Conservation (phyloP, 441 rosid genomes). For the Viola pubescens region DNA sequence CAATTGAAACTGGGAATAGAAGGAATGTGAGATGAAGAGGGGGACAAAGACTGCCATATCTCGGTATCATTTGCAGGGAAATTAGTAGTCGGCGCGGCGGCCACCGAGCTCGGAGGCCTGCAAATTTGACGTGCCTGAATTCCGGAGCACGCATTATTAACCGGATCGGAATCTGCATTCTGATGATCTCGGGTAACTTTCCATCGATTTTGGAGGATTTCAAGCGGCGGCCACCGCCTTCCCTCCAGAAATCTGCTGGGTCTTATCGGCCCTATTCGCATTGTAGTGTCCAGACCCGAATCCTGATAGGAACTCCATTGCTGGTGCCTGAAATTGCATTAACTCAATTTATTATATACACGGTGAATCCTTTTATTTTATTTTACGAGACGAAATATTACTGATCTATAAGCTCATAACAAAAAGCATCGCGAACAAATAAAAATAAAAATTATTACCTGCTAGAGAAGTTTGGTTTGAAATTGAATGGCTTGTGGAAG, state of each 20-base stretch:
- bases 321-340: slow-evolving; percentile 13
- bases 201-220: slow-evolving; percentile 23
- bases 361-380: no score
- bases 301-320: slow-evolving; percentile 12
- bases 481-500: slow-evolving; percentile 17
- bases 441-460: slow-evolving; percentile 18
- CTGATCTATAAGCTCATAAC: no score
- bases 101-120: slow-evolving; percentile 6
- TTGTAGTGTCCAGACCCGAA: slow-evolving; percentile 19
- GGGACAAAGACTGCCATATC: slow-evolving; percentile 17
- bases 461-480: slow-evolving; percentile 19
- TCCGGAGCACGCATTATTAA: slow-evolving; percentile 1
- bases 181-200: slow-evolving; percentile 13
- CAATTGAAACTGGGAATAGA: slow-evolving; percentile 11
- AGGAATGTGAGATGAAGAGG: slow-evolving; percentile 3
- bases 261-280: slow-evolving; percentile 27
- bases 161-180: background rate
- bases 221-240: slow-evolving; percentile 43
- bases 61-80: slow-evolving; percentile 4
- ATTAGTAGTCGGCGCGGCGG: slow-evolving; percentile 2
- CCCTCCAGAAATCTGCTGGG: slow-evolving; percentile 31
- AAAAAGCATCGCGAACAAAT: background rate
- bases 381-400: no score
- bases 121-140: slow-evolving; percentile 8
- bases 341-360: background rate